Conservation (phyloP, 495 filamentous ascomycete species). For the Penicillium alfredii region DNA sequence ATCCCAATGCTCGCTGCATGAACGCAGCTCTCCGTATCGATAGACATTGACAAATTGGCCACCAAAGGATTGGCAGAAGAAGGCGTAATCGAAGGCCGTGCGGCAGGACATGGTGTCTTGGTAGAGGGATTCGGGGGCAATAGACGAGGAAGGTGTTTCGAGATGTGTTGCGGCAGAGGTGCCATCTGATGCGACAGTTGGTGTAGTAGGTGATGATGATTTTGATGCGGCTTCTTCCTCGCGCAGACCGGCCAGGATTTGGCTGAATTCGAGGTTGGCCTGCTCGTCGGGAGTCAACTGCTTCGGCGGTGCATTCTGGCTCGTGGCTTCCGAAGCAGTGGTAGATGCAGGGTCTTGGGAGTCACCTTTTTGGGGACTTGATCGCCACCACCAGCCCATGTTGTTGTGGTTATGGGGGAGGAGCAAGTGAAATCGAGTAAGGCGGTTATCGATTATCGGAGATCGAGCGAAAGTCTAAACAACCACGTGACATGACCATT, state of each 20-base stretch:
- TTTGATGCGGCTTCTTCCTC: conserved; percentile 24
- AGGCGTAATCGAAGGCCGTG: conserved; percentile 84
- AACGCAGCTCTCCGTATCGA: conserved; percentile 67
- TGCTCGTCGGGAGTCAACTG: conserved; percentile 50
- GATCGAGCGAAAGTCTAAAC: conserved; percentile 5
- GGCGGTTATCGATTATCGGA: no score
- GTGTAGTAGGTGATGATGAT: conserved; percentile 9
- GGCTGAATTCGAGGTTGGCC: conserved; percentile 56
- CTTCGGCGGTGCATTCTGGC: conserved; percentile 25
- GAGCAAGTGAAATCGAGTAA: no score
- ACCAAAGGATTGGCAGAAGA: conserved; percentile 89
- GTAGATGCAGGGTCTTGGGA: conserved; percentile 13
- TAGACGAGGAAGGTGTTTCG: conserved; percentile 28
- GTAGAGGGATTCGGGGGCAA: conserved; percentile 59
- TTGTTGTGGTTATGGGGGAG: conserved; percentile 7
- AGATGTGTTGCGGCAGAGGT: conserved; percentile 6
- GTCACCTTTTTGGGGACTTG: conserved; percentile 24
- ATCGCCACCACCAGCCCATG: conserved; percentile 51
- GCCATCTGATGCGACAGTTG: conserved; percentile 10
- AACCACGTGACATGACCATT: conserved; percentile 8
- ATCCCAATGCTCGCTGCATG: conserved; percentile 75
- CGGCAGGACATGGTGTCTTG: conserved; percentile 82
- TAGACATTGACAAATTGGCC: conserved; percentile 85
- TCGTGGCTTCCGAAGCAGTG: conserved; percentile 8
- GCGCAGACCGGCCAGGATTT: conserved; percentile 50